A percentile compares a stretch with the other conserved stretches of the same genome.
Evolutionary conservation across 441 rosid genomes (phyloP).

Genomic region (Flueggea neowawraea): DNA sequence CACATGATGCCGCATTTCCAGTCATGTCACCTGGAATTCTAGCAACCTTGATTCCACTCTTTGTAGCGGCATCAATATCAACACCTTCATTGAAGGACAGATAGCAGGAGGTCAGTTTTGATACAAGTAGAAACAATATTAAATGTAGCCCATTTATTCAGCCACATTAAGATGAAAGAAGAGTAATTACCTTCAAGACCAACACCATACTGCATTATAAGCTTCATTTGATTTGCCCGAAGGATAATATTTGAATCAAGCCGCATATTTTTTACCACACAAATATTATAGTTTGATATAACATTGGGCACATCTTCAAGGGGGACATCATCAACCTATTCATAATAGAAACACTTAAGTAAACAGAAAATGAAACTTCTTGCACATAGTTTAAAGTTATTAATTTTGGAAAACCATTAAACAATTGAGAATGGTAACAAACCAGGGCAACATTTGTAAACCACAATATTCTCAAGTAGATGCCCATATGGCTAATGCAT

Average conservation of each 20-base stretch:
- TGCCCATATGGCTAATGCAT: too few relatives aligned
- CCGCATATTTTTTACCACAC: constrained; percentile 56
- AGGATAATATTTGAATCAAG: constrained; percentile 59
- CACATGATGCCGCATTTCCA: constrained; percentile 87
- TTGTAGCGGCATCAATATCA: constrained; percentile 82
- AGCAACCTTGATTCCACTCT: constrained; percentile 72
- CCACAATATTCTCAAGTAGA: too few relatives aligned
- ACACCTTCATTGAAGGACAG: constrained; percentile 48
- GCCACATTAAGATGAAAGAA: too few relatives aligned
- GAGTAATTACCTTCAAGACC: constrained; percentile 71
- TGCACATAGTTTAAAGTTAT: background rate
- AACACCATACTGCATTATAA: constrained; percentile 89
- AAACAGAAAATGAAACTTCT: background rate
- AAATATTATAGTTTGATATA: constrained; percentile 60
- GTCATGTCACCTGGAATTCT: constrained; percentile 70
- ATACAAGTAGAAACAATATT: background rate
- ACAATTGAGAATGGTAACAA: background rate
- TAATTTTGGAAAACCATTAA: background rate
- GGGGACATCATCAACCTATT: constrained; percentile 65
- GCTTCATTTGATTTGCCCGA: constrained; percentile 68
- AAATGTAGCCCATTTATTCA: too few relatives aligned
- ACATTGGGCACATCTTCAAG: constrained; percentile 52
- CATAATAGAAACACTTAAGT: background rate
- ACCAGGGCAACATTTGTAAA: background rate
- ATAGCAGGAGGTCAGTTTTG: constrained; percentile 1